A percentile compares a stretch with the other conserved stretches of the same genome.
phyloP scores from a whole-genome alignment of 1,284 basidiomycete genomes.

The Ganoderma resinaceum region DNA sequence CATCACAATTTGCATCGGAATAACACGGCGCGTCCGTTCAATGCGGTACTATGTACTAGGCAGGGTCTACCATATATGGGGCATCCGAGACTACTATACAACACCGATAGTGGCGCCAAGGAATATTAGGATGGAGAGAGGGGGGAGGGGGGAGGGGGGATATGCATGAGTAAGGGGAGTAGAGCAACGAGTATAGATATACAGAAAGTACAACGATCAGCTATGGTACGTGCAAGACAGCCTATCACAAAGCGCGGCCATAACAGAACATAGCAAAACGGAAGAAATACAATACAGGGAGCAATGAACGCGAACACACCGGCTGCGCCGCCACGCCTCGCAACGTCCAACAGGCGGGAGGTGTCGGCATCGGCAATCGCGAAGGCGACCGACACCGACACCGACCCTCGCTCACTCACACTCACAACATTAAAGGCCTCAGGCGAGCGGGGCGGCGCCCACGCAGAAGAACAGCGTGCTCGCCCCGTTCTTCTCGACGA shows the following conservation, averaged over 20 bases:
- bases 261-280: neutral
- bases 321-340: neutral
- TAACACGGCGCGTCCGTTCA: neutral
- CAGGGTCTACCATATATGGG: neutral
- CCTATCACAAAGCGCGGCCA: neutral
- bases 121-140: neutral
- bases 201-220: neutral
- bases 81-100: neutral
- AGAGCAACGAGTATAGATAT: neutral
- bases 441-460: neutral
- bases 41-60: neutral
- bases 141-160: neutral
- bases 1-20: neutral
- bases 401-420: neutral
- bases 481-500: neutral
- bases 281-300: neutral
- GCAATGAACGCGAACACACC: neutral
- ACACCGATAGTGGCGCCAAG: neutral
- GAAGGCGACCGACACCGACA: neutral
- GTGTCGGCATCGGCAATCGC: neutral
- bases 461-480: neutral
- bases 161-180: neutral
- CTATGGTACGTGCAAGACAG: neutral
- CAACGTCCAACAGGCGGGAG: neutral
- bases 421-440: too few relatives aligned